phyloP scores from a whole-genome alignment of 1,284 basidiomycete species.

The Ceratobasidium sp. region DNA sequence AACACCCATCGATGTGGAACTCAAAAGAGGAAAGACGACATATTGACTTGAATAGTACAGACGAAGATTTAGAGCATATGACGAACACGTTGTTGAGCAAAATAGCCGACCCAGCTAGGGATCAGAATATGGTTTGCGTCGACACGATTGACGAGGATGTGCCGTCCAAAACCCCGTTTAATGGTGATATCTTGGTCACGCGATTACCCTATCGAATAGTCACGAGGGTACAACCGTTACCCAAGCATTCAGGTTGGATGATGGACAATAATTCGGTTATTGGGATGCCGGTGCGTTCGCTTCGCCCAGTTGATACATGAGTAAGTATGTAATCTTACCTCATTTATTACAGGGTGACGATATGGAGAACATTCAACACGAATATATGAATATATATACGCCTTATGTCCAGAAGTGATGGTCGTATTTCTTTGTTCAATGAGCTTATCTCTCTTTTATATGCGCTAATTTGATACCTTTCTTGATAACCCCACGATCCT shows the following conservation, averaged over 20 bases:
- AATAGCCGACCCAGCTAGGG: neutral
- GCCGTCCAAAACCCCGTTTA: constrained; percentile 26
- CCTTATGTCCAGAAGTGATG: constrained; percentile 7
- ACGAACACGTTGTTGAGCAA: constrained; percentile 62
- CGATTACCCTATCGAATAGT: constrained; percentile 38
- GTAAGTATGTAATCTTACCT: neutral
- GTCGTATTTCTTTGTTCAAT: neutral
- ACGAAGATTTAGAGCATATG: constrained; percentile 67
- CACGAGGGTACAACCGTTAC: constrained; percentile 10
- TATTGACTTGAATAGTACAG: constrained; percentile 53
- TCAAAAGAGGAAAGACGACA: constrained; percentile 18
- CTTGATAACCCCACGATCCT: neutral
- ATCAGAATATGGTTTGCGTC: constrained; percentile 19
- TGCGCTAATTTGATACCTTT: neutral
- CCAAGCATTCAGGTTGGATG: constrained; percentile 42
- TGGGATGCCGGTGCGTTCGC: constrained; percentile 37
- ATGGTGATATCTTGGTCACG: constrained; percentile 4
- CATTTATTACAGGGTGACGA: constrained; percentile 28
- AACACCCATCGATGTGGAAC: constrained; percentile 25
- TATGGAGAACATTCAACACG: constrained; percentile 42
- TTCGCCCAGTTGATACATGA: neutral
- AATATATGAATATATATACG: constrained; percentile 40
- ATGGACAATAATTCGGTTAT: constrained; percentile 36
- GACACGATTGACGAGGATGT: constrained; percentile 39
- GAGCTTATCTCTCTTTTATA: neutral